Evolutionary conservation across 768 basidiomycete genomes (phyloP).

Genomic region (Pulveroboletus frians): DNA sequence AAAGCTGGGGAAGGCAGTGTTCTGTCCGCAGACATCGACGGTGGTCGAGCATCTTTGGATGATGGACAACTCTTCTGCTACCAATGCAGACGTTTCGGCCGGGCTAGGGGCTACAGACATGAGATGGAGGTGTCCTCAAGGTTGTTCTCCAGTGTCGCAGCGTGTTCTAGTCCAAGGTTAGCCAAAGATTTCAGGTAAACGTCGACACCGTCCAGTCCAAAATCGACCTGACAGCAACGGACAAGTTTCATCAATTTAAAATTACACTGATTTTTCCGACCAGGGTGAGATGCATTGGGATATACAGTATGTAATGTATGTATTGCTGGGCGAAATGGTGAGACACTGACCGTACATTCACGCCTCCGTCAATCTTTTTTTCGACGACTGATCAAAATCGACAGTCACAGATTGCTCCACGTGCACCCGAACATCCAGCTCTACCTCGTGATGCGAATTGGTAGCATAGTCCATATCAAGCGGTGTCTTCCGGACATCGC

Average conservation of each 20-base stretch:
- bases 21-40: slow-evolving; percentile 63
- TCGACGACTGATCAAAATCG: slow-evolving; percentile 25
- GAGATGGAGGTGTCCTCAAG: neutral
- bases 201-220: neutral
- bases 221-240: no score
- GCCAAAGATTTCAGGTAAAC: neutral
- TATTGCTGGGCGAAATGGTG: slow-evolving; percentile 6
- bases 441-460: slow-evolving; percentile 16
- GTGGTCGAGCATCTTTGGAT: slow-evolving; percentile 51
- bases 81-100: neutral
- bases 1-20: slow-evolving; percentile 38
- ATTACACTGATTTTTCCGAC: neutral
- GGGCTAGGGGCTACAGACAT: slow-evolving; percentile 11
- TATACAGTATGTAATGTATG: neutral
- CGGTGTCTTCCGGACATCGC: slow-evolving; percentile 22
- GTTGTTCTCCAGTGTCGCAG: neutral
- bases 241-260: slow-evolving; percentile 2
- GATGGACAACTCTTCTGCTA: slow-evolving; percentile 21
- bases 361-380: slow-evolving; percentile 4
- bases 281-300: neutral
- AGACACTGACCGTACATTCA: slow-evolving; percentile 3
- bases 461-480: slow-evolving; percentile 24
- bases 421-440: slow-evolving; percentile 29
- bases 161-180: neutral
- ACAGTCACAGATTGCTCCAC: slow-evolving; percentile 28